Base-by-base conservation (phyloP, 352 stramenopile genomes). In the Aphanomyces cochlioides region DNA sequence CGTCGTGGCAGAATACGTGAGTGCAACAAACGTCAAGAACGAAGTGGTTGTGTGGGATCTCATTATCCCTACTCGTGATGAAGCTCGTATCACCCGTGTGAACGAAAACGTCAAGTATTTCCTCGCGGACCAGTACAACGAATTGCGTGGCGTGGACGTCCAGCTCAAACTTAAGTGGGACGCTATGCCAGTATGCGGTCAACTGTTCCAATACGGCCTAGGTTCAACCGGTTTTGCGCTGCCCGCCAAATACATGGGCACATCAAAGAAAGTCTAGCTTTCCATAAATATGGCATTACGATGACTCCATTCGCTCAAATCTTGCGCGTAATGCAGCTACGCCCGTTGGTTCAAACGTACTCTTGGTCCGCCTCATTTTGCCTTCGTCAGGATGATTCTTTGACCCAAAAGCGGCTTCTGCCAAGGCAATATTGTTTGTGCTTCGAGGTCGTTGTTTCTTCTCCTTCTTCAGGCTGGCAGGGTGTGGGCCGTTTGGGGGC, bases 41-140 rank as follows among this genome's bases (percentile, higher is more conserved):
- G 71, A 90, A 71, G 87, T 95, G n/a, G 87, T 95, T 47, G 71
- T 95, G 36, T 95, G 87, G 87, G 87, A 95, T 74, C 84, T 83
- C 73, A 95, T 95, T 74, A 80, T 95, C 60, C 83, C 77, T 61
- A 89, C 82, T 21, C 83, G 79, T 45, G 83, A 86, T 17, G 75
- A 69, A 19, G 87, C 87, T 5, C 50, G 47, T 28, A 72, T 95
- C 21, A 75, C 80, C 45, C 86, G 87, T 66, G 37, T 79, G 48
- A 71, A 93, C 66, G 81, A 93, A 54, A 79, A 81, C 60, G 77
- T 93, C 76, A 87, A 93, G 74, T 95, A 95, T 75, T 92, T 92
- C 56, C 69, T 95, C 12, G 80, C 85, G 13, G 85, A 93, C 69
- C 83, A 93, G 73, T 74, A 82, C 73, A 81, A 93, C 73, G 72